Percentiles rank a stretch among this genome's conserved stretches.
phyloP scores from a whole-genome alignment of 2,329 filamentous ascomycete species.

The Daldinia eschscholtzii region DNA sequence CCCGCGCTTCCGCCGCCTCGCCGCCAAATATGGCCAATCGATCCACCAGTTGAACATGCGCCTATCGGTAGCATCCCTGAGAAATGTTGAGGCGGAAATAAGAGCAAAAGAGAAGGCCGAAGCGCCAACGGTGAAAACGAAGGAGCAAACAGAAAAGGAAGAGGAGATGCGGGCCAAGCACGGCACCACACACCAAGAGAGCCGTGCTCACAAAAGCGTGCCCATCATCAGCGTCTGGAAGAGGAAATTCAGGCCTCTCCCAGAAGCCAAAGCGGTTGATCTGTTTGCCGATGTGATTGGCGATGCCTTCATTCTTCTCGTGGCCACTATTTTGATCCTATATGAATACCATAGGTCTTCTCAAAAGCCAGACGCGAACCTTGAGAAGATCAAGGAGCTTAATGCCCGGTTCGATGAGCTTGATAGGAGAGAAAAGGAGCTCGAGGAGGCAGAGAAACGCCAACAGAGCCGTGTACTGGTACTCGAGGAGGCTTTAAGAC shows the following conservation, averaged over 20 bases:
- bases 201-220: slow-evolving; percentile 43
- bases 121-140: slow-evolving; percentile 73
- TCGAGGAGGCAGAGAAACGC: slow-evolving; percentile 62
- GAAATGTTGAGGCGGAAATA: slow-evolving; percentile 69
- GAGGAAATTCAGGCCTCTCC: slow-evolving; percentile 72
- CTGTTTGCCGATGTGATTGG: slow-evolving; percentile 75
- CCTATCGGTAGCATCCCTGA: slow-evolving; percentile 69
- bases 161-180: slow-evolving; percentile 61
- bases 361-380: slow-evolving; percentile 71
- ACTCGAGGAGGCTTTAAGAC: slow-evolving; percentile 66
- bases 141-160: slow-evolving; percentile 70
- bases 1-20: slow-evolving; percentile 69
- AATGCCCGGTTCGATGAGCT: slow-evolving; percentile 63
- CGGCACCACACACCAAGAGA: slow-evolving; percentile 54
- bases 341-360: slow-evolving; percentile 72
- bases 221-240: slow-evolving; percentile 68
- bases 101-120: slow-evolving; percentile 72
- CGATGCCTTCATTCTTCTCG: slow-evolving; percentile 72
- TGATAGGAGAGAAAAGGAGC: slow-evolving; percentile 63
- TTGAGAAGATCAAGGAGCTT: slow-evolving; percentile 66
- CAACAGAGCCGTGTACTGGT: slow-evolving; percentile 62
- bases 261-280: slow-evolving; percentile 74
- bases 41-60: slow-evolving; percentile 78
- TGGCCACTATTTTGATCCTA: slow-evolving; percentile 68
- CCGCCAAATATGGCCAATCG: slow-evolving; percentile 71